phyloP scores from a whole-genome alignment of 352 stramenopile genomes.

The Paralagenidium karlingii region DNA sequence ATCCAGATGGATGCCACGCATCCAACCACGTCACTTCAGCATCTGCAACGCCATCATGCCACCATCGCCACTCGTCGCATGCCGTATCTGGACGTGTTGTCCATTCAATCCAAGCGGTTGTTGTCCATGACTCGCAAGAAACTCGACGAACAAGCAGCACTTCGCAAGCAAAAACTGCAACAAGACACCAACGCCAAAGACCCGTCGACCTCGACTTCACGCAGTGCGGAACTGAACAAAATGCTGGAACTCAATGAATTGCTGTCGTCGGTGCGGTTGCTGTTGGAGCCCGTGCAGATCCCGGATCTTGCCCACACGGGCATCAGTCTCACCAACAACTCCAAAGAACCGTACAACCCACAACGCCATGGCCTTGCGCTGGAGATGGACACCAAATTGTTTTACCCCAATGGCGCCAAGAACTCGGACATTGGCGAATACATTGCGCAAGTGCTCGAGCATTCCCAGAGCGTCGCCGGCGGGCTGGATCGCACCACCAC shows the following conservation, averaged over 20 bases:
- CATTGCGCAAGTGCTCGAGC: no score
- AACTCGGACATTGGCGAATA: constrained; percentile 60
- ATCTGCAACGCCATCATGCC: no score
- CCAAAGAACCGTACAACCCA: not conserved
- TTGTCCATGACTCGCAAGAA: constrained; percentile 19
- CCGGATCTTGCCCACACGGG: constrained; percentile 47
- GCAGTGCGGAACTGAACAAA: constrained; percentile 1
- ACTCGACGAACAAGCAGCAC: constrained; percentile 10
- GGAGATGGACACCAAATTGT: constrained; percentile 33
- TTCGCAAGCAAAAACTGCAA: constrained; percentile 1
- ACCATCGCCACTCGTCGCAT: no score
- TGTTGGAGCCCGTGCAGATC: constrained; percentile 46
- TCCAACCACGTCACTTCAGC: no score
- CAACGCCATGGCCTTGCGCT: constrained; percentile 20
- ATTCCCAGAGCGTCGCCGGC: no score
- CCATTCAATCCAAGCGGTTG: constrained; percentile 41
- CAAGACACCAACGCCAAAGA: not conserved
- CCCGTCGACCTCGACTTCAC: no score
- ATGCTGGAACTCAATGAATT: constrained; percentile 19
- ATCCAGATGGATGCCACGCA: no score
- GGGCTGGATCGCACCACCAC: no score
- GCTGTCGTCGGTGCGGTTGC: constrained; percentile 22
- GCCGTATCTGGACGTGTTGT: constrained; percentile 53
- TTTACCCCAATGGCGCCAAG: constrained; percentile 59
- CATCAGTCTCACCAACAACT: constrained; percentile 12